Evolutionary conservation across 2,329 filamentous ascomycete genomes (phyloP).

Genomic region (Aspergillaceae sp.): DNA sequence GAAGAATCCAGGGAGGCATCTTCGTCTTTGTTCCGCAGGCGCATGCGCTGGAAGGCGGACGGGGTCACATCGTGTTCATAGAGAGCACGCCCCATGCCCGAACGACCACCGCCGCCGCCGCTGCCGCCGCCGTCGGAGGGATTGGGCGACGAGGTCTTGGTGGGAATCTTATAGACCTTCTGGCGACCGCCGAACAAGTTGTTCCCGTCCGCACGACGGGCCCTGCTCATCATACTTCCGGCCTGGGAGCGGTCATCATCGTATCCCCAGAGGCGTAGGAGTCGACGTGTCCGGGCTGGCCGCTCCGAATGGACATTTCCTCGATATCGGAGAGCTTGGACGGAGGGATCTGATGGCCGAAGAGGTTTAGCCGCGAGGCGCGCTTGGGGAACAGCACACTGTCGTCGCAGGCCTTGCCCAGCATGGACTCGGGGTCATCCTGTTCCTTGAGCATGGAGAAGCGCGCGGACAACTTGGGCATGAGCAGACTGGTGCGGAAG

Average conservation of each 20-base stretch:
- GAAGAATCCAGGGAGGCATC: conserved; percentile 31
- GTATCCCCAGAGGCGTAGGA: conserved; percentile 56
- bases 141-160: conserved; percentile 26
- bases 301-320: conserved; percentile 67
- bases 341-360: conserved; percentile 47
- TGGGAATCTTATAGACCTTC: conserved; percentile 82
- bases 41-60: conserved; percentile 75
- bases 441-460: conserved; percentile 97
- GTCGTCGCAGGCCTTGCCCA: conserved; percentile 92
- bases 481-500: conserved; percentile 89
- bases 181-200: conserved; percentile 89
- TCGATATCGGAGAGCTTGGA: conserved; percentile 62
- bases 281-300: conserved; percentile 51
- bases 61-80: conserved; percentile 81
- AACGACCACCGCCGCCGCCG: conserved; percentile 18
- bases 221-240: conserved; percentile 81
- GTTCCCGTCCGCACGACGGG: conserved; percentile 80
- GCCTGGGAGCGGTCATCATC: conserved; percentile 53
- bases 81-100: conserved; percentile 53
- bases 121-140: conserved; percentile 8
- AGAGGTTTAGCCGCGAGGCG: conserved; percentile 67
- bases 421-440: conserved; percentile 77
- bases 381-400: conserved; percentile 79
- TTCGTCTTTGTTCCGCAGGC: conserved; percentile 45
- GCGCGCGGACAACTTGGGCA: conserved; percentile 87